Conservation (phyloP, 257 asterid species). For the Cynanchum wilfordii region DNA sequence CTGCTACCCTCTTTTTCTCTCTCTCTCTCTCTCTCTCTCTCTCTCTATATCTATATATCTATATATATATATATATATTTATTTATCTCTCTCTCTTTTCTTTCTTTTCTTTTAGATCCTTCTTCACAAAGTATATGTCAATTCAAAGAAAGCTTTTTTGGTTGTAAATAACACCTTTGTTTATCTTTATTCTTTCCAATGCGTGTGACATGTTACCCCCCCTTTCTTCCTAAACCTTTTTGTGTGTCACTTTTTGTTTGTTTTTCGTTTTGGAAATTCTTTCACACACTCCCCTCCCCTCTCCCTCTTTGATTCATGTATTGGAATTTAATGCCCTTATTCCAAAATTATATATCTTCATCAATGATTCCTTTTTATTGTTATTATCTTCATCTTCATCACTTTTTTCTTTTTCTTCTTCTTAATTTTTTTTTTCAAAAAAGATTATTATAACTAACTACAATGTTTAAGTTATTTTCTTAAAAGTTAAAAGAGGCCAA, state of each 20-base stretch:
- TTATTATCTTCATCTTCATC: background rate
- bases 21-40: too few species aligned
- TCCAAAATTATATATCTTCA: constrained; percentile 21
- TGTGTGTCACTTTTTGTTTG: constrained; percentile 58
- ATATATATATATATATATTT: background rate
- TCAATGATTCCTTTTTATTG: background rate
- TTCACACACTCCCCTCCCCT: too few species aligned
- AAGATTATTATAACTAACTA: background rate
- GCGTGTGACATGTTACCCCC: constrained; percentile 56
- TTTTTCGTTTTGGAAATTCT: constrained; percentile 33
- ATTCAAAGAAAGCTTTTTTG: constrained; percentile 38
- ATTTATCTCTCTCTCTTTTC: background rate
- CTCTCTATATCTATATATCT: background rate
- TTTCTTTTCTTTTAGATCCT: constrained; percentile 35
- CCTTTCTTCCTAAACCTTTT: background rate
- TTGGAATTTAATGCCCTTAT: constrained; percentile 14
- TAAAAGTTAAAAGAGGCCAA: too few species aligned
- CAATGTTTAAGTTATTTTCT: background rate
- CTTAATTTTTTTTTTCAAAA: too few species aligned
- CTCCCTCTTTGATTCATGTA: constrained; percentile 2
- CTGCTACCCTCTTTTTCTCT: constrained; percentile 10
- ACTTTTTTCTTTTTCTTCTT: too few species aligned
- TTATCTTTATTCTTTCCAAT: constrained; percentile 44
- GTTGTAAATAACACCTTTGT: constrained; percentile 39
- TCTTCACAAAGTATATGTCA: constrained; percentile 51